Base-by-base conservation (phyloP, 2,329 filamentous ascomycete species). In the Ceratocystiopsis minuta region DNA sequence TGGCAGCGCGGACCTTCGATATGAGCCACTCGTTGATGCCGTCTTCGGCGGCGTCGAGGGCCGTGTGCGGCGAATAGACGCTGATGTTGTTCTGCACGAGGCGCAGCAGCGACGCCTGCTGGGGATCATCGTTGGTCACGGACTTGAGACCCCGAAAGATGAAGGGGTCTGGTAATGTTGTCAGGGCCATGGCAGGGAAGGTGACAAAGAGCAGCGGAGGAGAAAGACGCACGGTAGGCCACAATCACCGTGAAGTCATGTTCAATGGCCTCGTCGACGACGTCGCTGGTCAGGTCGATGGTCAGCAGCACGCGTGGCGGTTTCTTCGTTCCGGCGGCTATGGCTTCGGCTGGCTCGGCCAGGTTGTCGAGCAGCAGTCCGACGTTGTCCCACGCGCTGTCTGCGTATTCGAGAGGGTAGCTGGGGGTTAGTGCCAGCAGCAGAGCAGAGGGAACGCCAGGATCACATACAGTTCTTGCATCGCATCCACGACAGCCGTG, bases 11-110 rank as follows among this genome's bases (percentile, higher is more conserved):
- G 16, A 95, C 74, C 39, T 92, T 78, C 54, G 92, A 81, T 46
- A 84, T 85, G 11, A 98, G 76, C 88, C 88, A 98, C 57, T 93
- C 84, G 55, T 87, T 92, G 51, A 98, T 73, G 4, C 90, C 90
- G 16, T 78, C 75, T 1, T 77, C 74, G 1, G 83, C 83, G 34
- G 85, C 85, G 59, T 98, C 90, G 36, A 96, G 75, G 14, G 90
- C 88, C 0, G 90, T 98, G 61, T 98, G 90, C 0, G 90, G 90
- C 49, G 80, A 86, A 65, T 96, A 98, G 43, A 98, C 86, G 49
- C 86, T 92, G 53, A 98, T 85, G 33, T 88, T 87, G 57, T 82
- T 76, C 48, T 83, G 80, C 38, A 80, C 81, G 13, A 98, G 71
- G 37, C 79, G 73, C 4, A 98, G 68, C 31, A 98, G 72, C 7